Percentiles rank a stretch among this genome's conserved stretches.
Conservation (phyloP, 2,329 filamentous ascomycete species). For the Paecilomyces sp. region DNA sequence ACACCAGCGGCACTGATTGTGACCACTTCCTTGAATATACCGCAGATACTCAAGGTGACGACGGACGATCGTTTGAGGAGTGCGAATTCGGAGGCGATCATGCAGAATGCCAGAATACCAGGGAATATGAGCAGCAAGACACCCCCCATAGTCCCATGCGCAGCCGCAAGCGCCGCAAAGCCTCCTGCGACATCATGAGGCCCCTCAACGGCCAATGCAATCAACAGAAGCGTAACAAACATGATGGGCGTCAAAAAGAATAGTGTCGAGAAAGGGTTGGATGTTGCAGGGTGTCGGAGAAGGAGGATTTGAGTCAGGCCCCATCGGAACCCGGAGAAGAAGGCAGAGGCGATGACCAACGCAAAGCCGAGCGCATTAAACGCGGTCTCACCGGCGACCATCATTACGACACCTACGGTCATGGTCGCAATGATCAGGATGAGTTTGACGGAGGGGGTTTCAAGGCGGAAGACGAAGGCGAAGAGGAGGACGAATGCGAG, state of each 20-base stretch:
- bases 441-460: slow-evolving; percentile 77
- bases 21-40: slow-evolving; percentile 98
- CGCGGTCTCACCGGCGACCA: slow-evolving; percentile 91
- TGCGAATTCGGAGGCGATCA: slow-evolving; percentile 95
- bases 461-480: slow-evolving; percentile 87
- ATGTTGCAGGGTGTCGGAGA: slow-evolving; percentile 85
- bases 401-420: slow-evolving; percentile 91
- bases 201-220: slow-evolving; percentile 83
- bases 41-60: slow-evolving; percentile 90
- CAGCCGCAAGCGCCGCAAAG: slow-evolving; percentile 53
- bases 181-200: slow-evolving; percentile 61
- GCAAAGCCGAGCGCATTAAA: slow-evolving; percentile 83
- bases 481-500: slow-evolving; percentile 93
- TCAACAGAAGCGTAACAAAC: slow-evolving; percentile 73
- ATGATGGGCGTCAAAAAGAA: slow-evolving; percentile 97
- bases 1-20: slow-evolving; percentile 85
- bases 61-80: slow-evolving; percentile 91
- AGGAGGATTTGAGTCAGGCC: slow-evolving; percentile 96
- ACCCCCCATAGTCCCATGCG: slow-evolving; percentile 61
- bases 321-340: slow-evolving; percentile 97
- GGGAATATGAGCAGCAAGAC: slow-evolving; percentile 78
- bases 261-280: slow-evolving; percentile 93
- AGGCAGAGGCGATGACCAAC: slow-evolving; percentile 86
- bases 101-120: slow-evolving; percentile 83
- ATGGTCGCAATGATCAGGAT: slow-evolving; percentile 84